Base-by-base conservation (phyloP, 768 basidiomycete species). In the Phlebiopsis flavidoalba region DNA sequence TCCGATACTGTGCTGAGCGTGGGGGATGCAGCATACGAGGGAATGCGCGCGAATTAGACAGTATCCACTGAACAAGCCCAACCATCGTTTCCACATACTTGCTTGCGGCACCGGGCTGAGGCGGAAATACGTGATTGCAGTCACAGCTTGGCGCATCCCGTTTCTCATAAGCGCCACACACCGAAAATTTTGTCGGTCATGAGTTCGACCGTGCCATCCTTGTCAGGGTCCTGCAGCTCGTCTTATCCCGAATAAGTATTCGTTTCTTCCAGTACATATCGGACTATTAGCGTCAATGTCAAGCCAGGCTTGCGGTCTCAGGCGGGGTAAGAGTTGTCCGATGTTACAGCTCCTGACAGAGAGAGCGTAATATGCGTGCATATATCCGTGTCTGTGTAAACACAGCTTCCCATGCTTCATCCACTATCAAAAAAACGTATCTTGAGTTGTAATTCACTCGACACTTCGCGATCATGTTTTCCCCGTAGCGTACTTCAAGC, bases 11-110 rank as follows among this genome's bases (percentile, higher is more conserved):
- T 33, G 60, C 55, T 5, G 64, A 36, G 10, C 50, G 63, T 53
- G 54, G 17, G 64, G 57, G 22, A 53, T n/a, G 17, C 50, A 61
- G 36, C 63, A 60, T n/a, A 70, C 26, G 35, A 69, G 64, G 4
- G 46, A 61, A 24, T 63, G 60, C 6, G 61, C 49, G 61, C 35
- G 58, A 58, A 63, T 6, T 67, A 7, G 14, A n/a, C 60, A 54
- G 8, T 22, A n/a, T 46, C 63, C 63, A n/a, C 53, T 68, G 69
- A 4, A 67, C 22, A 60, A 72, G 69, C 19, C 68, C 70, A 56
- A 75, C 58, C 66, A 69, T 35, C 72, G 19, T 15, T 31, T 43
- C 21, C 51, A n/a, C 59, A 33, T 53, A 53, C 19, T 54, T 60
- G 19, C 19, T 22, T 11, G 59, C 59, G 3, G 40, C n/a, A 15